Evolutionary conservation across 2,329 filamentous ascomycete genomes (phyloP), one percentile per base, ranked within the genome.

Genomic region (Cordyceps javanica): DNA sequence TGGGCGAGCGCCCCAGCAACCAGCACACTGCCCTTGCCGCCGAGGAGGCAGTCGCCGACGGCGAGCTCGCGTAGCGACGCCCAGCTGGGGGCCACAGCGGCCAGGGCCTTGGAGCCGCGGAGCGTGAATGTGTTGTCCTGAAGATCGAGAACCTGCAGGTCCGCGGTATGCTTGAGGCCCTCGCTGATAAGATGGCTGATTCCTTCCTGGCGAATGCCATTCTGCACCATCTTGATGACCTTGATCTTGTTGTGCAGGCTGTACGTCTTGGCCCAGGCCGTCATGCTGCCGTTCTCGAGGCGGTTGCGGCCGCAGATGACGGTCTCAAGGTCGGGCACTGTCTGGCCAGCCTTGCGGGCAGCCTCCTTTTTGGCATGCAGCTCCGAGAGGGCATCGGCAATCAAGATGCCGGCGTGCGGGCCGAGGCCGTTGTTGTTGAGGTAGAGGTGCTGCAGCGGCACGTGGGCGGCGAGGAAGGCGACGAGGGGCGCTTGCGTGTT

Each of bases 361-460:
- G 85, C 84, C 63, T 86, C 86, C 77, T 97, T 97, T 76, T 90
- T 91, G 61, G 82, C 82, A 58, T 96, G 89, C 39, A 99, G 86
- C 62, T 86, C 82, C 21, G 85, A 88, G 56, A 99, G 86, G 7
- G 94, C 90, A 69, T 97, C 87, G 51, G 93, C 94, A 65, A 99
- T 87, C 55, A 94, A 80, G 46, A 90, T 90, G 59, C 94, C 94
- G 10, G 93, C 93, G 61, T 91, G 87, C 23, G 94, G 94, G 13
- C 94, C 94, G 38, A 99, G 84, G 28, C 94, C 94, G 73, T 99
- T 99, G 81, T 99, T 99, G 81, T 97, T 97, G 59, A 99, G 85
- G 74, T 95, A 91, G 28, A 99, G 84, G 73, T 97, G 92, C 73
- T 92, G 91, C 42, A 99, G 86, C 3, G 94, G 93, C 3, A 89